A percentile compares a stretch with the other conserved stretches of the same genome.
Evolutionary conservation across 768 basidiomycete species (phyloP).

Genomic region (Krasilnikovozyma curviuscula): DNA sequence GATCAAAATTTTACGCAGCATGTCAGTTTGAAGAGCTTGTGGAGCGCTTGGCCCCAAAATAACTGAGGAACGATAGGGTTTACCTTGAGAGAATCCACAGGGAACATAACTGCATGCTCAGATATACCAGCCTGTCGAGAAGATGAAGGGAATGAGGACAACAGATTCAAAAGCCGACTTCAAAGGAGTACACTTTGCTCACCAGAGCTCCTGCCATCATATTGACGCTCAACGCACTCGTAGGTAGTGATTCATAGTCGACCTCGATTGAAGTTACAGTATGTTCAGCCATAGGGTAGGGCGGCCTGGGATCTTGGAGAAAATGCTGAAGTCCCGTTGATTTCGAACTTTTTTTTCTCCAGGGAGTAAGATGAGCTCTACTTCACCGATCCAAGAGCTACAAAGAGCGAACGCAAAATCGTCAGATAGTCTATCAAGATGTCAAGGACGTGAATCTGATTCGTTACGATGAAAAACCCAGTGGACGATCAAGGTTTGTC

Average conservation of each 20-base stretch:
- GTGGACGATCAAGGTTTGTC: too few relatives aligned
- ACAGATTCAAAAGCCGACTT: background rate
- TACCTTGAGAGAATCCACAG: slow-evolving; percentile 95
- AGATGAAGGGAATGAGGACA: background rate
- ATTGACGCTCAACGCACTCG: slow-evolving; percentile 68
- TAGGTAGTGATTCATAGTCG: slow-evolving; percentile 48
- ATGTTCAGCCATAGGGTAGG: background rate
- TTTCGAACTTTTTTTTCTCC: too few relatives aligned
- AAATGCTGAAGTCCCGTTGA: too few relatives aligned
- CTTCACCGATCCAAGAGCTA: too few relatives aligned
- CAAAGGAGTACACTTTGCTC: slow-evolving; percentile 27
- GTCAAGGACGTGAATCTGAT: too few relatives aligned
- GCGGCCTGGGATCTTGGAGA: too few relatives aligned
- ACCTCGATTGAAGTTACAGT: slow-evolving; percentile 27
- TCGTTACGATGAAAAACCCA: too few relatives aligned
- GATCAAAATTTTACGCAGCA: background rate
- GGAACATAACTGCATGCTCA: slow-evolving; percentile 97
- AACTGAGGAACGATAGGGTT: background rate
- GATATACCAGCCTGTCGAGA: slow-evolving; percentile 74
- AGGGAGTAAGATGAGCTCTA: too few relatives aligned
- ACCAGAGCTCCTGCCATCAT: slow-evolving; percentile 95
- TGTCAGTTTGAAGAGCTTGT: too few relatives aligned
- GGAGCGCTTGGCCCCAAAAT: too few relatives aligned
- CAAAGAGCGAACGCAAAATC: too few relatives aligned
- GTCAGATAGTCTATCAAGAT: too few relatives aligned